Evolutionary conservation across 192 early-diverging fungal genomes (phyloP).

Genomic region (Podila horticola): DNA sequence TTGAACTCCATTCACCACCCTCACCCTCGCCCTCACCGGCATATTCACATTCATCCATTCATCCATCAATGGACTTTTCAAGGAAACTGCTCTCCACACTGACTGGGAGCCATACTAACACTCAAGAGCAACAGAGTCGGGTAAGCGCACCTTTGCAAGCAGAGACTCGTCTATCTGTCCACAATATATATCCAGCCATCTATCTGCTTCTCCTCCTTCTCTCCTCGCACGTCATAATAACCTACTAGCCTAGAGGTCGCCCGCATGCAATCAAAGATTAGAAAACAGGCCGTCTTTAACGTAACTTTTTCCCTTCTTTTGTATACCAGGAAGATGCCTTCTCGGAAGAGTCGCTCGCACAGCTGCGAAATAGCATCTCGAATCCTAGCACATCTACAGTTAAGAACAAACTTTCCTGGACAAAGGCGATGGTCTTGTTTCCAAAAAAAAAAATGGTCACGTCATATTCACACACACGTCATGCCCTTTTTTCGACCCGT

Average conservation of each 20-base stretch:
- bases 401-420: background rate
- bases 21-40: too few species aligned
- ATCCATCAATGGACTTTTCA: constrained; percentile 28
- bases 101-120: constrained; percentile 16
- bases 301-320: background rate
- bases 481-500: background rate
- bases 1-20: background rate
- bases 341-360: constrained; percentile 34
- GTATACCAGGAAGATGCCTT: constrained; percentile 20
- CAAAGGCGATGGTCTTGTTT: background rate
- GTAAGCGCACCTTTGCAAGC: too few species aligned
- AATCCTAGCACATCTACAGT: constrained; percentile 41
- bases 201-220: too few species aligned
- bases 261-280: background rate
- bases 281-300: background rate
- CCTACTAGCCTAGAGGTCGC: background rate
- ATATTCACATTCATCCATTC: background rate
- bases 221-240: too few species aligned
- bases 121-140: too few species aligned
- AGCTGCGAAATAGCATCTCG: constrained; percentile 26
- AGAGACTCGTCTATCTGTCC: too few species aligned
- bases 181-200: constrained; percentile 5
- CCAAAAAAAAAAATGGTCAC: background rate
- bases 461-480: background rate
- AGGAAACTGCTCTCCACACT: constrained; percentile 32